A percentile compares a stretch with the other conserved stretches of the same genome.
Evolutionary conservation across 208 protist species (phyloP).

Genomic region (Leishmania braziliensis): DNA sequence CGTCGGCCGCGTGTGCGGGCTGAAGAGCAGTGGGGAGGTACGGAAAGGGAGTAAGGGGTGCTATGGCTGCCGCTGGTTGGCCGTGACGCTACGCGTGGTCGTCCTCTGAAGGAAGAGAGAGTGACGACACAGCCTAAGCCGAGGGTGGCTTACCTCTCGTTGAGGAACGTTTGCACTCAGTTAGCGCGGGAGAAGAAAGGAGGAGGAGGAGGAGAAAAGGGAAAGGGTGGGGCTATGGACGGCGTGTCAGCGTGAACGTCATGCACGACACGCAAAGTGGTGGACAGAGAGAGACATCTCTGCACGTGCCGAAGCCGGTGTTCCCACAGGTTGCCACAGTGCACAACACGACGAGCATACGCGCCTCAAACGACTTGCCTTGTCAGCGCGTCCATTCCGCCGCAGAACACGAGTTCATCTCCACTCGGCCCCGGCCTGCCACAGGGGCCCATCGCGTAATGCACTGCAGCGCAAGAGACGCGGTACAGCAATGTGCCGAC

Average conservation of each 20-base stretch:
- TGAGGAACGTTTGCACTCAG: background rate
- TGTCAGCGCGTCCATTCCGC: background rate
- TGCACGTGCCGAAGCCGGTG: background rate
- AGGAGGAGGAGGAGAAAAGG: background rate
- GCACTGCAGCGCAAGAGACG: background rate
- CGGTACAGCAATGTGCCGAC: background rate
- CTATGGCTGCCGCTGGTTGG: background rate
- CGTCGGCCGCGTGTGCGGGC: background rate
- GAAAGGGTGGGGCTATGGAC: background rate
- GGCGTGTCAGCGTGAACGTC: background rate
- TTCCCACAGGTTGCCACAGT: background rate
- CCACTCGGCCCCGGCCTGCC: background rate
- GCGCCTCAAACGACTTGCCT: background rate
- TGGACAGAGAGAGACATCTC: background rate
- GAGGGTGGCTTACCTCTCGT: background rate
- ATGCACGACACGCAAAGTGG: background rate
- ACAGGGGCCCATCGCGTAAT: conserved; percentile 1
- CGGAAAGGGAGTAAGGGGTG: background rate
- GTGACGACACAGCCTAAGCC: background rate
- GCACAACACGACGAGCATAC: background rate
- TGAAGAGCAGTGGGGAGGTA: background rate
- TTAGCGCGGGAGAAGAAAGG: background rate
- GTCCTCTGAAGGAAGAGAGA: background rate
- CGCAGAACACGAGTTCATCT: no score
- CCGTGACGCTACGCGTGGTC: background rate